These are phyloP conservation scores for Hericium coralloides DNA, from an alignment of 768 basidiomycete species.

Conservation along the genomic window DNA sequence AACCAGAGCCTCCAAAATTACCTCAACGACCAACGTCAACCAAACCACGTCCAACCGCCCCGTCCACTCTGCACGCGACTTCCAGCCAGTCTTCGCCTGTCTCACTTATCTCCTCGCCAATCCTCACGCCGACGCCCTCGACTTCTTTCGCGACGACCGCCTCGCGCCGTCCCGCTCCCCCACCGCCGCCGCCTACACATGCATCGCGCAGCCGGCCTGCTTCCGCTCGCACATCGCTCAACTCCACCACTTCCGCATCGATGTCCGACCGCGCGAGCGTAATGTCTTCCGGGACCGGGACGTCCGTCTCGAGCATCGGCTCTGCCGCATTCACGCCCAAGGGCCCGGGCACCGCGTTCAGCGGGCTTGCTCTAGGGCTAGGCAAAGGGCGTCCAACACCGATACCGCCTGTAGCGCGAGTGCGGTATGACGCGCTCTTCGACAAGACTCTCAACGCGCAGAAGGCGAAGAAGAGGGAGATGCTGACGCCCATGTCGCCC, in stretches of 20 bases:
- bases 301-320: conserved; percentile 37
- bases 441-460: conserved; percentile 11
- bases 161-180: conserved; percentile 20
- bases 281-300: conserved; percentile 41
- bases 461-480: conserved; percentile 11
- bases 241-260: background rate
- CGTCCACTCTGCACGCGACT: conserved; percentile 20
- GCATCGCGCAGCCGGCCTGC: background rate
- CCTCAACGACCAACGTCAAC: conserved; percentile 8
- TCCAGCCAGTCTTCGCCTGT: conserved; percentile 10
- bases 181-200: background rate
- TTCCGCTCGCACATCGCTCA: background rate
- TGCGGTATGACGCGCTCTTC: conserved; percentile 24
- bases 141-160: conserved; percentile 39
- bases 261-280: background rate
- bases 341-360: background rate
- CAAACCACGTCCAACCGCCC: conserved; percentile 26
- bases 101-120: background rate
- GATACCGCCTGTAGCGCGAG: conserved; percentile 15
- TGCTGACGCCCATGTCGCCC: background rate
- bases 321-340: conserved; percentile 12
- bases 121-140: conserved; percentile 30
- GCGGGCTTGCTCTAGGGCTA: background rate
- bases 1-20: conserved; percentile 14
- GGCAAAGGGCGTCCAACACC: conserved; percentile 3